Percentiles rank a stretch among this genome's conserved stretches.
Evolutionary conservation across 768 basidiomycete species (phyloP).

Genomic region (Lactifluus pinguis): DNA sequence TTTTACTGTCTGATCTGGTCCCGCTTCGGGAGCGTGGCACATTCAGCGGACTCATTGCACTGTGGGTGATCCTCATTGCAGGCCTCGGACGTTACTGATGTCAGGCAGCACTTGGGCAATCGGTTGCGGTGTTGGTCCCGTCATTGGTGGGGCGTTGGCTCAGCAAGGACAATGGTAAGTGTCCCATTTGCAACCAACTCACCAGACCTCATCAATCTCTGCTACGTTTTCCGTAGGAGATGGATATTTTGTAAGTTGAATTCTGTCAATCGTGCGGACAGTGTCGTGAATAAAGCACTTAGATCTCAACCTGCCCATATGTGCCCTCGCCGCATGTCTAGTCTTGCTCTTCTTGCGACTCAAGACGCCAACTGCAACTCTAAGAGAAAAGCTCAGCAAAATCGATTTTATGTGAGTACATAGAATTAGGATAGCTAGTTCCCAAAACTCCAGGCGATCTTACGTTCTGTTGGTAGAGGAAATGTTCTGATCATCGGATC

Average conservation of each 20-base stretch:
- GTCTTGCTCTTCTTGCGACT: constrained; percentile 28
- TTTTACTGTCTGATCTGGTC: too few relatives aligned
- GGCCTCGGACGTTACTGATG: neutral
- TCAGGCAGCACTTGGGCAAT: constrained; percentile 22
- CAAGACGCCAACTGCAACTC: constrained; percentile 27
- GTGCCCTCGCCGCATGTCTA: constrained; percentile 23
- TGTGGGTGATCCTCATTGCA: constrained; percentile 18
- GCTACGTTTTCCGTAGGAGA: neutral
- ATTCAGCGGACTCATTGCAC: constrained; percentile 21
- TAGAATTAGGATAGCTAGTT: too few relatives aligned
- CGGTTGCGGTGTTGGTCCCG: neutral
- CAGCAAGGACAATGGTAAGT: neutral
- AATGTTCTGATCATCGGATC: too few relatives aligned
- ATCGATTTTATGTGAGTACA: neutral
- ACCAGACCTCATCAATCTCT: constrained; percentile 34
- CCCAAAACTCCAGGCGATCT: too few relatives aligned
- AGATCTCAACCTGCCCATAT: constrained; percentile 9
- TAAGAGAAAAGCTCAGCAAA: neutral
- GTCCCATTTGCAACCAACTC: neutral
- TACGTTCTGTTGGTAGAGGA: too few relatives aligned
- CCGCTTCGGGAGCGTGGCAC: too few relatives aligned
- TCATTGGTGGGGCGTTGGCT: too few relatives aligned
- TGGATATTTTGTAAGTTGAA: too few relatives aligned
- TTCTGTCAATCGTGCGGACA: too few relatives aligned
- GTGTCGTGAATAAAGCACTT: too few relatives aligned